Evolutionary conservation across 352 stramenopile genomes (phyloP).

Genomic region (Globisporangium spiculum): DNA sequence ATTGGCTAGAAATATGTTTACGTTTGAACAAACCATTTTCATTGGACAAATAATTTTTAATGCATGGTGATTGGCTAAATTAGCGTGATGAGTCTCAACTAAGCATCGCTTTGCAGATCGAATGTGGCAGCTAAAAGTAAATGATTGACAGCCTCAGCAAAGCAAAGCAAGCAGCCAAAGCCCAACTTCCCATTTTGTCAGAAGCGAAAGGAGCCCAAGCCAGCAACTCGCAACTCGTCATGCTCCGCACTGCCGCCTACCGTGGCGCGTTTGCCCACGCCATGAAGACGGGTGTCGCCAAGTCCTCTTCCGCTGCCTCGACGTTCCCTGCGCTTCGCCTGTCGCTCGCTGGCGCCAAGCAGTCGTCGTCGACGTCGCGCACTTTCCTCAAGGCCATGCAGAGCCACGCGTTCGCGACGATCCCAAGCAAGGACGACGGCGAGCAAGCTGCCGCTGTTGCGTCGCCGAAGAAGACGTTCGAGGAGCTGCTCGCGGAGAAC

Average conservation of each 20-base stretch:
- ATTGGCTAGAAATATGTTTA: neutral
- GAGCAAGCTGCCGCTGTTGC: slow-evolving; percentile 12
- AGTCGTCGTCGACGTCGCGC: slow-evolving; percentile 2
- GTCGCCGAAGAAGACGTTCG: slow-evolving; percentile 44
- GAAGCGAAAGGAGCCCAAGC: neutral
- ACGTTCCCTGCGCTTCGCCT: slow-evolving; percentile 19
- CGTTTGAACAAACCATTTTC: neutral
- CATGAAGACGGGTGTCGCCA: neutral
- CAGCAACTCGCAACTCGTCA: neutral
- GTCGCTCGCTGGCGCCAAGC: slow-evolving; percentile 6
- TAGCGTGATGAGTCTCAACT: neutral
- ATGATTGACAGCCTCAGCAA: neutral
- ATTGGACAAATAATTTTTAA: neutral
- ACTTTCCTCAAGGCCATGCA: slow-evolving; percentile 32
- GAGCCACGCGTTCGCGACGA: slow-evolving; percentile 51
- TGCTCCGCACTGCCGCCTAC: slow-evolving; percentile 16
- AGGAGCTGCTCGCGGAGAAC: slow-evolving; percentile 78
- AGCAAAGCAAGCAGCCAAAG: neutral
- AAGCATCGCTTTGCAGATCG: neutral
- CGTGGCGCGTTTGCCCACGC: slow-evolving; percentile 14
- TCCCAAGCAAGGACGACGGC: slow-evolving; percentile 30
- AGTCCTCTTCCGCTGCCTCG: neutral
- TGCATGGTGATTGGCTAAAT: neutral
- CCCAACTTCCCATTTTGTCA: neutral
- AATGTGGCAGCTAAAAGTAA: neutral